A percentile compares a stretch with the other conserved stretches of the same genome.
Evolutionary conservation across 2,329 filamentous ascomycete species (phyloP).

Genomic region (Lachnellula arida): DNA sequence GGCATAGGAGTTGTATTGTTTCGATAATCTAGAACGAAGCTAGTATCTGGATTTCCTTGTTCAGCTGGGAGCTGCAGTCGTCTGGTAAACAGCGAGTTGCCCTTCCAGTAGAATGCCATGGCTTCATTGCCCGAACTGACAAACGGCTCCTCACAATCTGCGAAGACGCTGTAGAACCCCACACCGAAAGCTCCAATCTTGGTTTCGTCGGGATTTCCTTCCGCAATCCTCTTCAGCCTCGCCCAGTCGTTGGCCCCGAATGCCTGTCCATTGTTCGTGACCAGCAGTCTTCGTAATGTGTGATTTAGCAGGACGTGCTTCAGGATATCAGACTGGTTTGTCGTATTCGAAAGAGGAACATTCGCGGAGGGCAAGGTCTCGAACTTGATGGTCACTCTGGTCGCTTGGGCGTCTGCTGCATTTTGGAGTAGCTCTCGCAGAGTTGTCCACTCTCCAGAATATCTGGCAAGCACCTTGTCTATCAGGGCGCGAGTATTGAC

Average conservation of each 20-base stretch:
- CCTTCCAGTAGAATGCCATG: conserved; percentile 99
- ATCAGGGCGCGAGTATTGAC: conserved; percentile 96
- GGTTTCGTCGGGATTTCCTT: conserved; percentile 97
- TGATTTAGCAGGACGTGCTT: conserved; percentile 83
- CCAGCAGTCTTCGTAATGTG: conserved; percentile 79
- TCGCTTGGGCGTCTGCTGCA: conserved; percentile 92
- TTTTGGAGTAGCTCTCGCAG: conserved; percentile 95
- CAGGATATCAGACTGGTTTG: conserved; percentile 65
- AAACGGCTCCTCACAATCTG: conserved; percentile 96
- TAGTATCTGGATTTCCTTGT: conserved; percentile 66
- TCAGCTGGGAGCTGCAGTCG: conserved; percentile 68
- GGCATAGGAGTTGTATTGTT: conserved; percentile 84
- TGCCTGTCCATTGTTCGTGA: conserved; percentile 85
- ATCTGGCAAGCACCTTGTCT: conserved; percentile 93
- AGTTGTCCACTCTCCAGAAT: conserved; percentile 90
- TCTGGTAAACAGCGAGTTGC: conserved; percentile 92
- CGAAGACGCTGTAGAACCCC: conserved; percentile 97
- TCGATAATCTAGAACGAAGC: conserved; percentile 92
- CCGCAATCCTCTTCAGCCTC: conserved; percentile 91
- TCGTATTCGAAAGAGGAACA: conserved; percentile 59
- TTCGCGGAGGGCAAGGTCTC: conserved; percentile 82
- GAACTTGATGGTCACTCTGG: conserved; percentile 83
- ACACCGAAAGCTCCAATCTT: conserved; percentile 99
- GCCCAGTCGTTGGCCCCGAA: conserved; percentile 92
- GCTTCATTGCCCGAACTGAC: conserved; percentile 87